These are phyloP conservation scores for Ceratocystis variospora DNA, from an alignment of 2,329 filamentous ascomycete genomes.

Conservation along the genomic window DNA sequence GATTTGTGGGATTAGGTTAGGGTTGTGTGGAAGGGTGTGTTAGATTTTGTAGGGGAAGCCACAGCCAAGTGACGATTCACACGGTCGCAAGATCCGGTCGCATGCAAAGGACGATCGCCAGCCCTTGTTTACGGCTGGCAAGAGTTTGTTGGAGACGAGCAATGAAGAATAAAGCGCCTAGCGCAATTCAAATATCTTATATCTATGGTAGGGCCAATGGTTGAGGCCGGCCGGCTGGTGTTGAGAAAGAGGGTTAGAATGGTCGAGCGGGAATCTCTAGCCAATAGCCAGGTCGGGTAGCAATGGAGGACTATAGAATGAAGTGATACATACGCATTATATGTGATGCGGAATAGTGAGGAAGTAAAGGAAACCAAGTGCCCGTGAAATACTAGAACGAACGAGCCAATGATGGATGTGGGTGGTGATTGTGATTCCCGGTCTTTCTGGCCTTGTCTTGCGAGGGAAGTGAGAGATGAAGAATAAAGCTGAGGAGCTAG, in stretches of 20 bases:
- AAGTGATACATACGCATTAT: slow-evolving; percentile 1
- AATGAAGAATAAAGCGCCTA: neutral
- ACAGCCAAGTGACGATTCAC: neutral
- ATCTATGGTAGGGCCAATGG: neutral
- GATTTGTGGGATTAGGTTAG: too few relatives aligned
- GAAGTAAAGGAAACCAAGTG: neutral
- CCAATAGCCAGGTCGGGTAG: neutral
- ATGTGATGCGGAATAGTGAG: neutral
- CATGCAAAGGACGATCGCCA: neutral
- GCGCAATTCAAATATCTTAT: neutral
- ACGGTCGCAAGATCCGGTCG: neutral
- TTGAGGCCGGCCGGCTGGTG: neutral
- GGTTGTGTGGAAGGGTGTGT: slow-evolving; percentile 55
- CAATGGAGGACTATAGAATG: neutral
- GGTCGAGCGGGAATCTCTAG: neutral
- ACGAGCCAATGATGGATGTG: neutral
- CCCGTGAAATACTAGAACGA: neutral
- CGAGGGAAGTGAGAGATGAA: neutral
- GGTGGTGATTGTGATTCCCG: neutral
- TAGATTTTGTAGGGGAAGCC: neutral
- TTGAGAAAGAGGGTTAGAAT: neutral
- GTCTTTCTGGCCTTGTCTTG: neutral
- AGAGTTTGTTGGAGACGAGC: neutral
- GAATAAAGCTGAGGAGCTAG: neutral
- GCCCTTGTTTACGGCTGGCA: neutral